Evolutionary conservation across 192 early-diverging fungal species (phyloP), one percentile per base, ranked within the genome.

Genomic region (Backusella circina): DNA sequence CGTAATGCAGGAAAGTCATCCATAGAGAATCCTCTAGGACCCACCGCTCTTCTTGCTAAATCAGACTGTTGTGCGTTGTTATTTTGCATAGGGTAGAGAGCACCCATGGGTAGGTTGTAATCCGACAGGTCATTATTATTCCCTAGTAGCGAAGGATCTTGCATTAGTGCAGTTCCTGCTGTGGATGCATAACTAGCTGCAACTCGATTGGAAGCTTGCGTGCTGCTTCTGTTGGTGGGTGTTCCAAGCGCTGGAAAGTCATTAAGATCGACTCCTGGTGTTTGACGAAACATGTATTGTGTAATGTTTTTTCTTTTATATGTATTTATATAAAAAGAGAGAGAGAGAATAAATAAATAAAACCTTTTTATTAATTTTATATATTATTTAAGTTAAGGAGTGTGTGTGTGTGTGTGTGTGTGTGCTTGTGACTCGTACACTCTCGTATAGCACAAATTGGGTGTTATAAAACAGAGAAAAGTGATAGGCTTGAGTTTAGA

Each of bases 1-100:
- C 70, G 74, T 33, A 79, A 61, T 38, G 78, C 78, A 47, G 78
- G 78, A 67, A 79, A 79, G 26, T 79, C 78, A 57, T 79, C 78
- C 39, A 75, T 69, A 21, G 78, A 70, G 33, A 79, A 79, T 28
- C 73, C 31, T 50, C 78, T 66, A 69, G 68, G 74, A 50, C 61
- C 69, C 32, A 67, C n/a, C 36, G 70, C 54, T 61, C 26, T 26
- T 61, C 23, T 61, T 23, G 54, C 21, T 23, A 61, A n/a, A 26
- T 61, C 54, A 13, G 9, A 13, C 12, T 23, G 54, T 5, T 61
- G 26, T 61, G 54, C 21, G 4, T 23, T 28, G 10, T 61, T n/a
- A n/a, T n/a, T 61, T 12, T 61, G 54, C 54, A 61, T 61, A 10
- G 54, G 54, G 28, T 23, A 28, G 23, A 28, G 13, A 44, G 10